Percentiles rank a stretch among this genome's conserved stretches.
Evolutionary conservation across 768 basidiomycete species (phyloP).

Genomic region (Boletus sp.): DNA sequence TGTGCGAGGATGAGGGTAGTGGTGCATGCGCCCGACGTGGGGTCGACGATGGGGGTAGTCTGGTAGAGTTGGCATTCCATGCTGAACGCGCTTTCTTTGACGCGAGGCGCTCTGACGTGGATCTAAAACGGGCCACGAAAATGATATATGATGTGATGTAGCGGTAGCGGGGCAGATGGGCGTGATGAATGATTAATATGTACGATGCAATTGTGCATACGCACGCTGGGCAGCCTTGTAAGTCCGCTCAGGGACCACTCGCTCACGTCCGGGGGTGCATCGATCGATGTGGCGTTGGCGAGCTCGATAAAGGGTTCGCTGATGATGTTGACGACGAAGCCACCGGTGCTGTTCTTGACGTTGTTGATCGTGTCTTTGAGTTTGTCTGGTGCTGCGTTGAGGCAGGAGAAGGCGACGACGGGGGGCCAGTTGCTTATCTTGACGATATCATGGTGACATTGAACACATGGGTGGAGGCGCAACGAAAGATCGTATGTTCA

Average conservation of each 20-base stretch:
- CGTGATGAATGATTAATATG: background rate
- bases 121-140: constrained; percentile 15
- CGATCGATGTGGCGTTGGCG: constrained; percentile 37
- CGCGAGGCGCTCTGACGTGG: constrained; percentile 37
- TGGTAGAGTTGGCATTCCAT: constrained; percentile 45
- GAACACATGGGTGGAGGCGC: background rate
- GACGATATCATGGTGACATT: background rate
- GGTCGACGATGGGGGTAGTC: constrained; percentile 32
- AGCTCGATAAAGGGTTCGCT: constrained; percentile 44
- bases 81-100: constrained; percentile 45
- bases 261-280: constrained; percentile 34
- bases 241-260: constrained; percentile 41
- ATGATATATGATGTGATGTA: background rate
- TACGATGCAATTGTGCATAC: background rate
- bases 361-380: constrained; percentile 45
- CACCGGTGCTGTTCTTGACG: constrained; percentile 35
- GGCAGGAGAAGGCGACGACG: constrained; percentile 38
- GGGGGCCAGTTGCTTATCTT: constrained; percentile 24
- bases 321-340: constrained; percentile 55
- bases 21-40: constrained; percentile 22
- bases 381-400: constrained; percentile 7
- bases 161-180: background rate
- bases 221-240: constrained; percentile 14
- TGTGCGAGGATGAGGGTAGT: constrained; percentile 36
- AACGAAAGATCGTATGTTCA: background rate